Evolutionary conservation across 108 stramenopile species (phyloP).

Genomic region (Stephanodiscus triporus): DNA sequence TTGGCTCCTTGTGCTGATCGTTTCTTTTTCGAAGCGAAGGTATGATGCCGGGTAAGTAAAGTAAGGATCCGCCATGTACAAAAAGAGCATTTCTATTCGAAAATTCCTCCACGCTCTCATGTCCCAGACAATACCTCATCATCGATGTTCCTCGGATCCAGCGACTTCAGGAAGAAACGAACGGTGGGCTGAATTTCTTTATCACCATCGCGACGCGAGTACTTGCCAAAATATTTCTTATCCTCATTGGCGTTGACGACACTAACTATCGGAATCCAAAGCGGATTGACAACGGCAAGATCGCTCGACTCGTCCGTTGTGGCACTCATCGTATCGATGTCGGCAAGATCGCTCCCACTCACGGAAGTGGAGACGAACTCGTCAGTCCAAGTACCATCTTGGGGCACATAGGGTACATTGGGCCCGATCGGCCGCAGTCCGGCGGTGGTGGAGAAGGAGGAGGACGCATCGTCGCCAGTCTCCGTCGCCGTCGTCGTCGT

Average conservation of each 20-base stretch:
- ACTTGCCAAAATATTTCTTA: constrained; percentile 2
- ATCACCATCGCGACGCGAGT: not conserved
- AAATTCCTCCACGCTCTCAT: no score
- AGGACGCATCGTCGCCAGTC: not conserved
- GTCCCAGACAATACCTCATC: constrained; percentile 26
- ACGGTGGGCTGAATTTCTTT: constrained; percentile 13
- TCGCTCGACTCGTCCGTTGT: not conserved
- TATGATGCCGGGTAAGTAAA: no score
- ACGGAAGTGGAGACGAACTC: constrained; percentile 10
- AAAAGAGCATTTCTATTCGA: no score
- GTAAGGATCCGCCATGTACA: no score
- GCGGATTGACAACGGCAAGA: constrained; percentile 6
- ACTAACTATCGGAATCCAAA: constrained; percentile 21
- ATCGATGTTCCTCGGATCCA: constrained; percentile 26
- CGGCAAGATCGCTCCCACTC: not conserved
- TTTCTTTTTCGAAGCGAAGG: no score
- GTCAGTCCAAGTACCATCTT: constrained; percentile 3
- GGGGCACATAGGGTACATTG: constrained; percentile 25
- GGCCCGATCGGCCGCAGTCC: constrained; percentile 19
- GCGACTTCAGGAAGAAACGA: constrained; percentile 43
- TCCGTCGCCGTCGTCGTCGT: no score
- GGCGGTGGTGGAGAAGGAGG: not conserved
- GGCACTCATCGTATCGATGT: not conserved
- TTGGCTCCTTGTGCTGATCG: no score
- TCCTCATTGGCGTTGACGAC: not conserved